A percentile compares a stretch with the other conserved stretches of the same genome.
Conservation (phyloP, 2,329 filamentous ascomycete genomes). For the Colletotrichum sp. region DNA sequence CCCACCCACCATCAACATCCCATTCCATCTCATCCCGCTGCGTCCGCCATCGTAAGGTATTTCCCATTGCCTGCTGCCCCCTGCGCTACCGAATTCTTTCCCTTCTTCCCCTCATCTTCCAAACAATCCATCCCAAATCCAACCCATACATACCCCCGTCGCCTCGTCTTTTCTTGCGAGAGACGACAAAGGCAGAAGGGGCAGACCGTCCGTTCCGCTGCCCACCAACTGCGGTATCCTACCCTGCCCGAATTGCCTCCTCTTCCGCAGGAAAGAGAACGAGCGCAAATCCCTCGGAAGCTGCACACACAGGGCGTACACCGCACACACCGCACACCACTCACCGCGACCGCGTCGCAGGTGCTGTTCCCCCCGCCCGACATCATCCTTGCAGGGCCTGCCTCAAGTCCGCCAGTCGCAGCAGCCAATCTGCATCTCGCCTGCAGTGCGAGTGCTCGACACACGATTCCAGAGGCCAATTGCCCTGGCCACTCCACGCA, state of each 20-base stretch:
- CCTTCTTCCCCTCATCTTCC: background rate
- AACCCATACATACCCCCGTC: constrained; percentile 5
- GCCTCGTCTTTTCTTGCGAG: constrained; percentile 12
- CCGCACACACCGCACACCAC: constrained; percentile 1
- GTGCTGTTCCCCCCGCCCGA: background rate
- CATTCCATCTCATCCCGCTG: constrained; percentile 8
- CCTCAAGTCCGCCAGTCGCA: background rate
- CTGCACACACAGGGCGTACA: background rate
- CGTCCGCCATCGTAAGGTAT: constrained; percentile 17
- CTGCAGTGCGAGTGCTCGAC: background rate
- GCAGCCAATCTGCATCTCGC: background rate
- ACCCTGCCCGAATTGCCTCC: background rate
- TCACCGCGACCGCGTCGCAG: constrained; percentile 10
- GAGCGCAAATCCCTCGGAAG: background rate
- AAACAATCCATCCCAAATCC: constrained; percentile 3
- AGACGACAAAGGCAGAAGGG: background rate
- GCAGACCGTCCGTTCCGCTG: background rate
- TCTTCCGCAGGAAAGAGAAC: background rate
- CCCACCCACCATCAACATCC: background rate
- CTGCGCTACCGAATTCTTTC: background rate
- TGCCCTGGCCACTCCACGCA: background rate
- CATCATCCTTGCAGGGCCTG: constrained; percentile 11
- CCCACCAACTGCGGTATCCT: background rate
- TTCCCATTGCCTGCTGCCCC: background rate
- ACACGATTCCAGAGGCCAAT: background rate